Conservation (phyloP, 352 stramenopile species). For the Phytophthora macrochlamydospora region DNA sequence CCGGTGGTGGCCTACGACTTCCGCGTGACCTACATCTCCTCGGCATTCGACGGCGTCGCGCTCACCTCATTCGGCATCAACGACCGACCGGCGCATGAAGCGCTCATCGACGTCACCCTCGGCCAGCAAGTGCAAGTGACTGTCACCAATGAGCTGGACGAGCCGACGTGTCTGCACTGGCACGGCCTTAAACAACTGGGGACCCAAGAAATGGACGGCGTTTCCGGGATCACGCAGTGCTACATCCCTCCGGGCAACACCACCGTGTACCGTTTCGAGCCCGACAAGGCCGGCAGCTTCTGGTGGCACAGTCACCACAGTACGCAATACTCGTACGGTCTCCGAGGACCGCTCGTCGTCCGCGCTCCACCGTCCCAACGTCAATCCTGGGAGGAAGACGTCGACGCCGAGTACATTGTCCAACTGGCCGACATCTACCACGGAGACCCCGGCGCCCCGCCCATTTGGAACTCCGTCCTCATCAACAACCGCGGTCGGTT, state of each 20-base stretch:
- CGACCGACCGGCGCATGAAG: constrained; percentile 13
- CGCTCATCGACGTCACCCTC: constrained; percentile 23
- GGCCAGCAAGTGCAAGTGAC: constrained; percentile 32
- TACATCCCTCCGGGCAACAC: constrained; percentile 27
- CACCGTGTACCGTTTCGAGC: constrained; percentile 35
- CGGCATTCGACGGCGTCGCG: constrained; percentile 26
- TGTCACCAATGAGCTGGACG: constrained; percentile 30
- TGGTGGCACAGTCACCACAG: constrained; percentile 44
- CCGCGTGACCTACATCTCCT: constrained; percentile 15
- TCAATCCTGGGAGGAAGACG: not conserved
- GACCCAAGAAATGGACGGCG: constrained; percentile 38
- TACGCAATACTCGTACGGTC: constrained; percentile 33
- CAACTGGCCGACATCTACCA: constrained; percentile 41
- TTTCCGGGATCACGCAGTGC: constrained; percentile 40
- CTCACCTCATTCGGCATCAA: constrained; percentile 25
- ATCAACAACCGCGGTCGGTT: constrained; percentile 37
- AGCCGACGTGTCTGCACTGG: constrained; percentile 34
- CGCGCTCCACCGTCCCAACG: not conserved
- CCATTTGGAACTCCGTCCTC: constrained; percentile 28
- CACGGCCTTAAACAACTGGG: constrained; percentile 37
- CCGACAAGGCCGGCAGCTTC: constrained; percentile 36
- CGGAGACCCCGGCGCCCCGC: not conserved
- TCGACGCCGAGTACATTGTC: constrained; percentile 34
- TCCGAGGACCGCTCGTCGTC: constrained; percentile 42
- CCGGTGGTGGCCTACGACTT: constrained; percentile 16